Base-by-base conservation (phyloP, 2,329 filamentous ascomycete species). In the Knufia petricola region DNA sequence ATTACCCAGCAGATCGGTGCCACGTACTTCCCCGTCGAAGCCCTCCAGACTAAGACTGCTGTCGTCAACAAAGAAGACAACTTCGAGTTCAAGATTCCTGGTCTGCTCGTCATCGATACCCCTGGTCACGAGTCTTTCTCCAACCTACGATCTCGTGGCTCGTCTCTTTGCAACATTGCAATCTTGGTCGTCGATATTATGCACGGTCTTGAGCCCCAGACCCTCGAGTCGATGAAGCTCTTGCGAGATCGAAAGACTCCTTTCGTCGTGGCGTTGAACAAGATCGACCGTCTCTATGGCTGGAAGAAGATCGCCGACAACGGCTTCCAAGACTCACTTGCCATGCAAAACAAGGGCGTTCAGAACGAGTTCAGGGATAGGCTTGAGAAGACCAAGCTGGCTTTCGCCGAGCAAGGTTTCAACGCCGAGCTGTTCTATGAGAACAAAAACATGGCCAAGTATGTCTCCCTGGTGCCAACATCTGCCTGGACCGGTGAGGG, bases 111-210 rank as follows among this genome's bases (percentile, higher is more conserved):
- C 62, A 98, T 98, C 63, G 92, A 98, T 70, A 98, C 92, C 0
- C 94, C 92, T 62, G 92, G 92, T 73, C 92, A 98, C 88, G 92
- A 98, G 80, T 98, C 92, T 62, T 98, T 98, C 80, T 95, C 90
- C 55, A 98, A 98, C 71, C 72, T 98, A 57, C 85, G 94, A 63
- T 95, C 90, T 58, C 82, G 94, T 71, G 92, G 92, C 71, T 96
- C 92, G 34, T 96, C 89, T 12, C 85, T 98, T 51, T 98, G 94
- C 70, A 98, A 98, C 74, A 98, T 98, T 70, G 92, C 92, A 60
- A 98, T 98, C 65, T 74, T 98, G 58, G 94, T 98, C 36, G 90
- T 98, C 59, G 92, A 98, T 74, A 98, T 98, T 63, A 96, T 98
- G 92, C 92, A 98, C 78, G 94, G 94, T 64, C 79, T 98, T 40